Evolutionary conservation across 148 eudicot genomes (phyloP).

Genomic region (Silene uniflora): DNA sequence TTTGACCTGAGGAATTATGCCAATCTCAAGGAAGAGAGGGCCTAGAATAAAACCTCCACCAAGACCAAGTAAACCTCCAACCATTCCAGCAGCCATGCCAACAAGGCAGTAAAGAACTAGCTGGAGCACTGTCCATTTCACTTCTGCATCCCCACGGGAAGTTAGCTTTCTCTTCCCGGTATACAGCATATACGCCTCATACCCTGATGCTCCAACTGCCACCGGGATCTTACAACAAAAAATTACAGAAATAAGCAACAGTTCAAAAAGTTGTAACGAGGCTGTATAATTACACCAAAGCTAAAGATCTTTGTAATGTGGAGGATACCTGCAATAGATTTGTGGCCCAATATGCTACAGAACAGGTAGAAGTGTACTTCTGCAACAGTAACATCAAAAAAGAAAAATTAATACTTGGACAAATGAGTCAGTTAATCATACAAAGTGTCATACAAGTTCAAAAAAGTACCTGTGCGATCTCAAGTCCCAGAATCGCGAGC

Average conservation of each 20-base stretch:
- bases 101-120: slow-evolving; percentile 38
- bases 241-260: not conserved
- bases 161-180: slow-evolving; percentile 48
- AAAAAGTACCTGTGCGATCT: slow-evolving; percentile 37
- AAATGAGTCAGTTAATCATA: not conserved
- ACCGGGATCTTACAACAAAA: slow-evolving; percentile 40
- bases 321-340: slow-evolving; percentile 51
- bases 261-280: not conserved
- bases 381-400: slow-evolving; percentile 24
- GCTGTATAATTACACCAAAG: not conserved
- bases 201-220: slow-evolving; percentile 50
- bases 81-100: slow-evolving; percentile 55
- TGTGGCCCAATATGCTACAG: slow-evolving; percentile 42
- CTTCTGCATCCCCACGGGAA: slow-evolving; percentile 41
- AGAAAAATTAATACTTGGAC: not conserved
- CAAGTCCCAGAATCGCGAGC: slow-evolving; percentile 43
- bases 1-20: slow-evolving; percentile 66
- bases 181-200: slow-evolving; percentile 48
- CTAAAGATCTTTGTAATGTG: not conserved
- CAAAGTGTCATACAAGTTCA: not conserved
- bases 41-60: slow-evolving; percentile 72
- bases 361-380: slow-evolving; percentile 47
- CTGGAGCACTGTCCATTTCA: slow-evolving; percentile 32
- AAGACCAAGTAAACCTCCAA: slow-evolving; percentile 72
- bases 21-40: slow-evolving; percentile 58